Evolutionary conservation across 2,329 filamentous ascomycete genomes (phyloP).

Genomic region (Penicillium sp.): DNA sequence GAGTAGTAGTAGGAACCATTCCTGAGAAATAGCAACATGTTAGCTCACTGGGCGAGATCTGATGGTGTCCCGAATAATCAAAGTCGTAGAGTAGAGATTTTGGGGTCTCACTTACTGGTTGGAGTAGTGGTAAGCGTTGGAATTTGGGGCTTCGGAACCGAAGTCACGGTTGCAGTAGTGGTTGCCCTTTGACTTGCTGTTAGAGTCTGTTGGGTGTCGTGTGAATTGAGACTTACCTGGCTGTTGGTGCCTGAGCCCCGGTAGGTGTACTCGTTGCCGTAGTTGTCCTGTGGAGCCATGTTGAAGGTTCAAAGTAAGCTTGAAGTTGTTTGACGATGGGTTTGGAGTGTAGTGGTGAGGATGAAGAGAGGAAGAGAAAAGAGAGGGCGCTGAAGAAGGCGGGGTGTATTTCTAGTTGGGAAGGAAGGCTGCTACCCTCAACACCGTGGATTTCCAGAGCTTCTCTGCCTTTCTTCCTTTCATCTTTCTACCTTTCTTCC

Average conservation of each 20-base stretch:
- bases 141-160: constrained; percentile 2
- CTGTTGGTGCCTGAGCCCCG: constrained; percentile 10
- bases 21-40: not conserved
- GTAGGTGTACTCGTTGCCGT: constrained; percentile 7
- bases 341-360: not conserved
- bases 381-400: no score
- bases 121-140: constrained; percentile 14
- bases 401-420: no score
- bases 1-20: constrained; percentile 18
- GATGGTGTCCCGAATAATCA: no score
- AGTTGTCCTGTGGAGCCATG: constrained; percentile 13
- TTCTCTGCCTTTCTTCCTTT: not conserved
- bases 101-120: constrained; percentile 5
- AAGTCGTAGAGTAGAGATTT: no score
- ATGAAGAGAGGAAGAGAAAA: not conserved
- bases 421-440: no score
- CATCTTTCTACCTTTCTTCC: not conserved
- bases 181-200: not conserved
- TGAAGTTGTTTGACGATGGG: not conserved
- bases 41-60: not conserved
- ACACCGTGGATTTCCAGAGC: no score
- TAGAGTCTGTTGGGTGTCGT: not conserved
- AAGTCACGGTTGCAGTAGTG: constrained; percentile 14
- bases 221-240: constrained; percentile 1
- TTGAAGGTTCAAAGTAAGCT: not conserved